Evolutionary conservation across 2,329 filamentous ascomycete genomes (phyloP).

Genomic region (Fusarium algeriense): DNA sequence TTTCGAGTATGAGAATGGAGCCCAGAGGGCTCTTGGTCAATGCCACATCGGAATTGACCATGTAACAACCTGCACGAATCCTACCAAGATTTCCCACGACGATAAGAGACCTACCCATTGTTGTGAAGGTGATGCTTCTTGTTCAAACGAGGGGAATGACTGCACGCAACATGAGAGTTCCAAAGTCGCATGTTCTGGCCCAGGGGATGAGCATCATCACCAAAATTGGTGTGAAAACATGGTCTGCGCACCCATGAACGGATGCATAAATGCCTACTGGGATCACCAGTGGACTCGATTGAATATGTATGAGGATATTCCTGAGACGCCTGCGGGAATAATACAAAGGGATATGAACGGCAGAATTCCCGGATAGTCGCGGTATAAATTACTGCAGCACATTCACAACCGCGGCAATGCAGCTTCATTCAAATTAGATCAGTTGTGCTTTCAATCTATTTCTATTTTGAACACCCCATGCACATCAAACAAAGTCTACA

Average conservation of each 20-base stretch:
- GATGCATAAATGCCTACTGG: neutral
- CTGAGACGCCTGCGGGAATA: neutral
- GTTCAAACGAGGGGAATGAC: neutral
- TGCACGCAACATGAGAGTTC: neutral
- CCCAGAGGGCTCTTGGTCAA: neutral
- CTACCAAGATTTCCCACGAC: neutral
- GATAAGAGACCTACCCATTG: neutral
- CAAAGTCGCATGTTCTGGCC: neutral
- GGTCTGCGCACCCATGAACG: neutral
- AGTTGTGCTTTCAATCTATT: neutral
- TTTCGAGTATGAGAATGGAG: neutral
- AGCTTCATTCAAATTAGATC: neutral
- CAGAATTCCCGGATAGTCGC: neutral
- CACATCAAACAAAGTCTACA: constrained; percentile 24
- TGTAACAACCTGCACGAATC: neutral
- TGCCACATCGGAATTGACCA: neutral
- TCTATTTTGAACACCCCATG: constrained; percentile 21
- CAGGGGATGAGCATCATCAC: neutral
- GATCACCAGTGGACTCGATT: neutral
- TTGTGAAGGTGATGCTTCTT: neutral
- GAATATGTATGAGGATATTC: neutral
- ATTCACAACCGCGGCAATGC: constrained; percentile 7
- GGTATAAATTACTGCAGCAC: neutral
- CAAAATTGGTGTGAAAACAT: neutral
- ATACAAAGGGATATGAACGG: neutral